phyloP scores from a whole-genome alignment of 2,329 filamentous ascomycete species.

The Neocatenulostroma microsporum region DNA sequence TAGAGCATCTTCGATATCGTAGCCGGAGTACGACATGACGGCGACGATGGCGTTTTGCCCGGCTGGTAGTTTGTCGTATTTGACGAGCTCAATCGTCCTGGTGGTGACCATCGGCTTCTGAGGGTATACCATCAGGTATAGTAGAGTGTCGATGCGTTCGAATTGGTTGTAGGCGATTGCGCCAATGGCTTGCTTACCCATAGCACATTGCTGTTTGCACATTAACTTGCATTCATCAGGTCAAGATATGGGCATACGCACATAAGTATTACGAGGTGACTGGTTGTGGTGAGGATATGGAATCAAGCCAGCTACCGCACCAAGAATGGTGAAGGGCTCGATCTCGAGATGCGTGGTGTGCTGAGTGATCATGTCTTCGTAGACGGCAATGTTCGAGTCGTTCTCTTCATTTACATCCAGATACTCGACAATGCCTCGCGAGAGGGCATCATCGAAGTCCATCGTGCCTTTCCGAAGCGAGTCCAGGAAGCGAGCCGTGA shows the following conservation, averaged over 20 bases:
- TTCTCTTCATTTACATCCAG: slow-evolving; percentile 98
- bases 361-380: slow-evolving; percentile 73
- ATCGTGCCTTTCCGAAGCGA: slow-evolving; percentile 74
- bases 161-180: slow-evolving; percentile 98
- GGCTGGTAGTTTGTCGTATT: slow-evolving; percentile 94
- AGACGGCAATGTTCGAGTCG: slow-evolving; percentile 84
- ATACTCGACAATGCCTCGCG: slow-evolving; percentile 85
- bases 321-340: slow-evolving; percentile 93
- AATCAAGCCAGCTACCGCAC: slow-evolving; percentile 90
- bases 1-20: slow-evolving; percentile 97
- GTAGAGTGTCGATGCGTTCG: slow-evolving; percentile 87
- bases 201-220: slow-evolving; percentile 75
- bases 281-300: slow-evolving; percentile 99
- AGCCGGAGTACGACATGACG: slow-evolving; percentile 98
- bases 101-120: slow-evolving; percentile 97
- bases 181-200: slow-evolving; percentile 99
- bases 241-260: slow-evolving; percentile 56
- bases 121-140: slow-evolving; percentile 96
- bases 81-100: slow-evolving; percentile 89
- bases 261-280: slow-evolving; percentile 95
- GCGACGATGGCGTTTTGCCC: slow-evolving; percentile 96
- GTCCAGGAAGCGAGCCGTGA: slow-evolving; percentile 70
- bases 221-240: no score
- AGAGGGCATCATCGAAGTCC: slow-evolving; percentile 90
- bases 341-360: slow-evolving; percentile 93